Conservation (phyloP, 2,329 filamentous ascomycete species). For the Fusarium hainanense region DNA sequence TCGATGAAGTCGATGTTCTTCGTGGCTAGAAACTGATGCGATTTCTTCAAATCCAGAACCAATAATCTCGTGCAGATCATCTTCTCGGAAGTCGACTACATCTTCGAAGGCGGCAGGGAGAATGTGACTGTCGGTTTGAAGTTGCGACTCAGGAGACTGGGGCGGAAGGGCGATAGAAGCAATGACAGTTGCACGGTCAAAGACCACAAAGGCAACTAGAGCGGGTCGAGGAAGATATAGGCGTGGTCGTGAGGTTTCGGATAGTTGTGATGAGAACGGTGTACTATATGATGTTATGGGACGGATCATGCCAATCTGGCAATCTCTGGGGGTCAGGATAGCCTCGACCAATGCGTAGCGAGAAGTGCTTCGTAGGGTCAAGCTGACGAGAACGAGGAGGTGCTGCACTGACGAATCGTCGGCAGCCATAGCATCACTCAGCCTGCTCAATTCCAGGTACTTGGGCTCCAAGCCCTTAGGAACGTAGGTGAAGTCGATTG, state of each 20-base stretch:
- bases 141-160: slow-evolving; percentile 80
- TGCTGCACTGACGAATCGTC: slow-evolving; percentile 66
- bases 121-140: slow-evolving; percentile 73
- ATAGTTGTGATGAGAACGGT: slow-evolving; percentile 55
- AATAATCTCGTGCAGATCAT: slow-evolving; percentile 71
- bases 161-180: slow-evolving; percentile 76
- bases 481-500: slow-evolving; percentile 83
- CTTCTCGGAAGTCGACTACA: slow-evolving; percentile 79
- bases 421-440: slow-evolving; percentile 62
- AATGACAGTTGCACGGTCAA: slow-evolving; percentile 81
- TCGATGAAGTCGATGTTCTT: slow-evolving; percentile 63
- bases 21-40: slow-evolving; percentile 48
- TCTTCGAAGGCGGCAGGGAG: slow-evolving; percentile 82
- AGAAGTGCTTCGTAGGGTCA: slow-evolving; percentile 63
- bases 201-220: slow-evolving; percentile 83
- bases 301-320: slow-evolving; percentile 73
- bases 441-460: slow-evolving; percentile 61
- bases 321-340: slow-evolving; percentile 64
- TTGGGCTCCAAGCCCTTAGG: slow-evolving; percentile 63
- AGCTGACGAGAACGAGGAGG: slow-evolving; percentile 70
- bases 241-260: slow-evolving; percentile 63
- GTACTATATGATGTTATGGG: slow-evolving; percentile 73
- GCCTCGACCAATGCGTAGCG: slow-evolving; percentile 83
- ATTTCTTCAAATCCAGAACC: slow-evolving; percentile 73
- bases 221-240: slow-evolving; percentile 82